Evolutionary conservation across 768 basidiomycete genomes (phyloP).

Genomic region (Calvatia gigantea): DNA sequence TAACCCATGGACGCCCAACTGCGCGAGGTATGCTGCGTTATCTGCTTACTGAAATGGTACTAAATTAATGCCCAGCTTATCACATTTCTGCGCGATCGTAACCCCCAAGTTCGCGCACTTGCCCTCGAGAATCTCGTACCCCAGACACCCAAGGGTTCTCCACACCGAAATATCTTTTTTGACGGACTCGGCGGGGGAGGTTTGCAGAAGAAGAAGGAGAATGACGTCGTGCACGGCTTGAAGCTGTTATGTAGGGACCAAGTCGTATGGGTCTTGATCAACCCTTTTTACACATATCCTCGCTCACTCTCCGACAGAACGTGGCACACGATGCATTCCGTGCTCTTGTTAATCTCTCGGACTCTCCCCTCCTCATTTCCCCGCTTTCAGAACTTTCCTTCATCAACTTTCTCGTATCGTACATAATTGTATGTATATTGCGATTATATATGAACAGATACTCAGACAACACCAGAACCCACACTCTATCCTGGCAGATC

Average conservation of each 20-base stretch:
- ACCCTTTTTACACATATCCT: constrained; percentile 15
- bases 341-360: constrained; percentile 90
- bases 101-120: constrained; percentile 84
- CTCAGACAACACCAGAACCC: constrained; percentile 60
- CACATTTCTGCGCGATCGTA: constrained; percentile 80
- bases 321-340: constrained; percentile 94
- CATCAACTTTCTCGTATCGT: constrained; percentile 79
- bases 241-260: constrained; percentile 89
- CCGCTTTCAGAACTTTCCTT: constrained; percentile 72
- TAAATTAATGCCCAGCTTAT: constrained; percentile 51
- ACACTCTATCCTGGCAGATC: constrained; percentile 87
- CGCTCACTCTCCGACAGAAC: constrained; percentile 40
- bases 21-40: constrained; percentile 34
- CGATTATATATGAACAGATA: constrained; percentile 10
- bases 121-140: constrained; percentile 81
- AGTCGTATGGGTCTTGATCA: constrained; percentile 45
- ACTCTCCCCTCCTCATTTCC: constrained; percentile 65
- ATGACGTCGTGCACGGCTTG: constrained; percentile 71
- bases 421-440: constrained; percentile 70
- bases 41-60: not conserved
- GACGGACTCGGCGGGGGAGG: constrained; percentile 54
- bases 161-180: constrained; percentile 75
- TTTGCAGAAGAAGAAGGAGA: constrained; percentile 57
- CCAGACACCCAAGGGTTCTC: constrained; percentile 70
- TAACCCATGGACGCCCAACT: constrained; percentile 45